These are phyloP conservation scores for Mortierella sp. DNA, from an alignment of 371 early-diverging fungal genomes.

Conservation along the genomic window DNA sequence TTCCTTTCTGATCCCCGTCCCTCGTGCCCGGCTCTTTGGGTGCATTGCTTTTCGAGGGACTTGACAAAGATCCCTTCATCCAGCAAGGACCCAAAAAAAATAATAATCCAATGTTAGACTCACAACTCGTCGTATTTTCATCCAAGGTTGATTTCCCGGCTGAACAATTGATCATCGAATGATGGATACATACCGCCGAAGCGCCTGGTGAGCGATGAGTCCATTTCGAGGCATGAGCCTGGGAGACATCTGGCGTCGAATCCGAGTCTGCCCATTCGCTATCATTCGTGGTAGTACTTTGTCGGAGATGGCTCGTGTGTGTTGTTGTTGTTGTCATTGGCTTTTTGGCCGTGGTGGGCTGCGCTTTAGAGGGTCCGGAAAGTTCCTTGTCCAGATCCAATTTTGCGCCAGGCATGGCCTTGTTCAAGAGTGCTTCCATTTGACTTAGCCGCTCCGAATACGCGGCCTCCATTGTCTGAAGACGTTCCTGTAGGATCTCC, in stretches of 20 bases:
- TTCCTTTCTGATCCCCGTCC: constrained; percentile 4
- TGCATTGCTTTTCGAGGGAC: not conserved
- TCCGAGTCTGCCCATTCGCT: constrained; percentile 16
- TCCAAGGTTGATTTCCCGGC: no score
- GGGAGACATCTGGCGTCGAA: constrained; percentile 6
- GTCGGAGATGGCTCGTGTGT: not conserved
- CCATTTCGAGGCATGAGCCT: not conserved
- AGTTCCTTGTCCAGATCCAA: constrained; percentile 9
- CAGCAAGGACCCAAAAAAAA: no score
- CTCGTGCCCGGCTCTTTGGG: not conserved
- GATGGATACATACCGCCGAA: constrained; percentile 1
- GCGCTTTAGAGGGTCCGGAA: no score
- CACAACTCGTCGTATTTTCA: no score
- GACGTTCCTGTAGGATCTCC: constrained; percentile 41
- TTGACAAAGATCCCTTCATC: no score
- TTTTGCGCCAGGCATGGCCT: constrained; percentile 29
- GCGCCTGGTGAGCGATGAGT: constrained; percentile 1
- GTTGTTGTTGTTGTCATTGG: not conserved
- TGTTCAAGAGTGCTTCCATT: constrained; percentile 42
- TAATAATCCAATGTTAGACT: no score
- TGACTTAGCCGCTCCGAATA: constrained; percentile 51
- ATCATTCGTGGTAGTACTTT: constrained; percentile 6
- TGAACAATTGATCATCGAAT: no score
- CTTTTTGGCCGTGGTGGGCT: not conserved
- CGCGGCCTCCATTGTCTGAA: constrained; percentile 44